These are phyloP conservation scores for Colletotrichum sp. DNA, from an alignment of 2,329 filamentous ascomycete genomes.

Conservation along the genomic window DNA sequence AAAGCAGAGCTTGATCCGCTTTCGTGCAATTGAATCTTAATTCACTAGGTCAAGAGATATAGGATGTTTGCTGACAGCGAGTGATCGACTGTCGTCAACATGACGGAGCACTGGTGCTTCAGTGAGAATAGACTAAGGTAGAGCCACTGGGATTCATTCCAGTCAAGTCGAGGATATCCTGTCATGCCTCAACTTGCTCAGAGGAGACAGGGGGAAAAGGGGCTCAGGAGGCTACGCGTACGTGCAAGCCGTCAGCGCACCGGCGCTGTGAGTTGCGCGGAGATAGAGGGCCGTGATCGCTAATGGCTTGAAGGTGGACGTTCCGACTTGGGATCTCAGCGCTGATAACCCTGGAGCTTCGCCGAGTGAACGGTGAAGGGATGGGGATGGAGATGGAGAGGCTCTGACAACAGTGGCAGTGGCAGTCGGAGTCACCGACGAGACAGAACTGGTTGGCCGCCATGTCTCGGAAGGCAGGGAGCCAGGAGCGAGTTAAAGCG, in stretches of 20 bases:
- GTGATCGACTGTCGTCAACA: not conserved
- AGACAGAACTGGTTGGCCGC: constrained; percentile 2
- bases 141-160: not conserved
- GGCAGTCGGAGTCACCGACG: constrained; percentile 7
- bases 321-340: not conserved
- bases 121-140: not conserved
- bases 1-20: not conserved
- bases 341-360: not conserved
- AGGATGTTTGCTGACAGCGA: not conserved
- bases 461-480: constrained; percentile 15
- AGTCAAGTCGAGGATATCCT: not conserved
- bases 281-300: not conserved
- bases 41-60: not conserved
- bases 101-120: not conserved
- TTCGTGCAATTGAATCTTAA: not conserved
- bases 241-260: not conserved
- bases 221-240: not conserved
- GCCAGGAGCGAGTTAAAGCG: not conserved
- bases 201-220: not conserved
- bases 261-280: not conserved
- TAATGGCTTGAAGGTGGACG: not conserved
- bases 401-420: not conserved
- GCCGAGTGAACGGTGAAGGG: not conserved
- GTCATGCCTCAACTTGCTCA: not conserved
- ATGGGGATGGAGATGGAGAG: not conserved